phyloP scores from a whole-genome alignment of 345 rosid genomes.

The Corchorus olitorius region DNA sequence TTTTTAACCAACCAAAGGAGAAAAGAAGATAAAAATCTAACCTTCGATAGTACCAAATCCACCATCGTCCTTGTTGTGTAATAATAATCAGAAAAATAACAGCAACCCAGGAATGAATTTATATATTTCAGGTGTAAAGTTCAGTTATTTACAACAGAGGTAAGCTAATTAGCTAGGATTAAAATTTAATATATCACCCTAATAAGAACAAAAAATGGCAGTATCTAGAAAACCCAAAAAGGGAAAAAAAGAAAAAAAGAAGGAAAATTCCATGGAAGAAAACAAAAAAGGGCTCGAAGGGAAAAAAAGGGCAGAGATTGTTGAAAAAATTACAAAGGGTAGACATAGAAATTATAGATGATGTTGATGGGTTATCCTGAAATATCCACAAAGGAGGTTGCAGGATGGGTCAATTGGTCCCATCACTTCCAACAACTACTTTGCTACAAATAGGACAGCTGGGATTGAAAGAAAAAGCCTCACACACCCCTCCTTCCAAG shows the following conservation, averaged over 20 bases:
- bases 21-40: conserved; percentile 25
- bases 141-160: conserved; percentile 6
- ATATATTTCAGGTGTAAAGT: not conserved
- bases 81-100: conserved; percentile 2
- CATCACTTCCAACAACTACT: conserved; percentile 42
- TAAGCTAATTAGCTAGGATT: not conserved
- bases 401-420: conserved; percentile 50
- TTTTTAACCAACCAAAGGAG: not conserved
- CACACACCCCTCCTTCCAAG: conserved; percentile 30
- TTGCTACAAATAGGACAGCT: conserved; percentile 43
- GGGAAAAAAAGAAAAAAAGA: conserved; percentile 19
- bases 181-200: conserved; percentile 22
- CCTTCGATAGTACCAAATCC: conserved; percentile 25
- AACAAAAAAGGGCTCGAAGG: conserved; percentile 10
- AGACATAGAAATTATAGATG: conserved; percentile 51
- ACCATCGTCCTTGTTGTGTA: conserved; percentile 14
- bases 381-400: conserved; percentile 36
- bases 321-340: conserved; percentile 38
- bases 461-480: conserved; percentile 44
- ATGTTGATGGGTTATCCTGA: conserved; percentile 61
- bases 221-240: conserved; percentile 31
- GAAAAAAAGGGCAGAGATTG: not conserved
- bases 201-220: conserved; percentile 36
- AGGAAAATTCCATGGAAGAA: not conserved
- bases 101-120: not conserved